Percentiles rank a stretch among this genome's conserved stretches.
Conservation (phyloP, 2,329 filamentous ascomycete genomes). For the Rhynchosporium graminicola region DNA sequence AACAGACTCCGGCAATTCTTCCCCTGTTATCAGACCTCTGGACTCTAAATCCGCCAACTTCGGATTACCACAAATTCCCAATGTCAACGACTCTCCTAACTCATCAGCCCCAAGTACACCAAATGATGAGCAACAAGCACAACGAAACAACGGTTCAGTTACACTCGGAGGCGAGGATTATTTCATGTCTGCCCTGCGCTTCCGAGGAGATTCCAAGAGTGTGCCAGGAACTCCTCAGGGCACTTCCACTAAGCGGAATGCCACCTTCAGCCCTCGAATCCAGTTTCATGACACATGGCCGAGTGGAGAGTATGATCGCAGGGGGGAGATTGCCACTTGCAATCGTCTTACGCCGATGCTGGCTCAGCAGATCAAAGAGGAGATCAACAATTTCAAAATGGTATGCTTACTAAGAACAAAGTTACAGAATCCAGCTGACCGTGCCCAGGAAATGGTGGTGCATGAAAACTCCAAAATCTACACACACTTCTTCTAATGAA, state of each 20-base stretch:
- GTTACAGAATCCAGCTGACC: slow-evolving; percentile 43
- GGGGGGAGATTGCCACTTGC: slow-evolving; percentile 95
- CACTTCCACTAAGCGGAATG: slow-evolving; percentile 56
- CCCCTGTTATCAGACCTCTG: slow-evolving; percentile 64
- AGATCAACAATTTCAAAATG: slow-evolving; percentile 99
- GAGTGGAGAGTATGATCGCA: slow-evolving; percentile 90
- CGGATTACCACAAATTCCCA: slow-evolving; percentile 61
- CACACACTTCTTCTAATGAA: slow-evolving; percentile 96
- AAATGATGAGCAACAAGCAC: slow-evolving; percentile 70
- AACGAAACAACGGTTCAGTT: slow-evolving; percentile 68
- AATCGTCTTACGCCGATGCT: slow-evolving; percentile 96
- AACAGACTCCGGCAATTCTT: slow-evolving; percentile 62
- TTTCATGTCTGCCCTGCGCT: slow-evolving; percentile 75
- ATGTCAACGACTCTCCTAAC: slow-evolving; percentile 73
- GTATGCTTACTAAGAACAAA: slow-evolving; percentile 51
- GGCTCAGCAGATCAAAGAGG: slow-evolving; percentile 98
- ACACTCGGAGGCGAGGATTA: slow-evolving; percentile 80
- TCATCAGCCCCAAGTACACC: slow-evolving; percentile 89
- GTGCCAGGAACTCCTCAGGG: slow-evolving; percentile 76
- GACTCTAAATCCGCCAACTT: slow-evolving; percentile 57
- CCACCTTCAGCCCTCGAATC: slow-evolving; percentile 86
- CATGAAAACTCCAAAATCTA: slow-evolving; percentile 99
- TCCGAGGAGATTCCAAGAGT: slow-evolving; percentile 76
- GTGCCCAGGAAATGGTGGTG: slow-evolving; percentile 94
- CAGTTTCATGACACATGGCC: slow-evolving; percentile 98